Base-by-base conservation (phyloP, 306 rosid genomes). In the Prunus mume region DNA sequence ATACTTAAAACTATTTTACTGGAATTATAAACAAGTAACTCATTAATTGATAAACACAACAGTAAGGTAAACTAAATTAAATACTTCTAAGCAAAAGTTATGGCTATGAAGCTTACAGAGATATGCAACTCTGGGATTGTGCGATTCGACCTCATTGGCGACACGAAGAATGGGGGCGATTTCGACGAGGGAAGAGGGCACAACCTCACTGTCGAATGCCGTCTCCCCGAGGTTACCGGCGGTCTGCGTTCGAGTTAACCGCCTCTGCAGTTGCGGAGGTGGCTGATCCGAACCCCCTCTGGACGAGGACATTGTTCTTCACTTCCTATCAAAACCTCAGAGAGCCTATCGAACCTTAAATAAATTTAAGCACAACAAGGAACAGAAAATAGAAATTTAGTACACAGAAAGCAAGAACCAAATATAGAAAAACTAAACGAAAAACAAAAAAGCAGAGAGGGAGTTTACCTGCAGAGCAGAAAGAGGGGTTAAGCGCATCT, bases 141-240 rank as follows among this genome's bases (percentile, higher is more conserved):
- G 86, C 74, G 93, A 75, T 76, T 95, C 98, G 1, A 95, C 97
- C 84, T 95, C 98, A 86, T 95, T 95, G 66, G 98, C 98, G 72
- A 95, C 97, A 20, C 98, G 97, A 68, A 95, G 98, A 86, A 95
- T 92, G 5, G 97, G 97, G 2, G 98, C 98, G 34, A 95, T 92
- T 79, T 95, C 93, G 0, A 85, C 90, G 0, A 95, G 98, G 18
- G 98, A 89, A 0, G 98, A 95, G n/a, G 98, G 98, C 64, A 95
- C 98, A 2, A 92, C 90, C 85, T 92, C 98, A 74, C 98, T 92
- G 69, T 95, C 96, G 50, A 90, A 90, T 30, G 80, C 87, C 2
- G 96, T 79, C 80, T 95, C 98, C 11, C 98, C 98, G 3, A 92
- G 90, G 82, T 90, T 95, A 18, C 97, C 98, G 9, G 97, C 88